Percentiles rank a stretch among this genome's conserved stretches.
Evolutionary conservation across 2,329 filamentous ascomycete genomes (phyloP).

Genomic region (Lasiodiplodia sp.): DNA sequence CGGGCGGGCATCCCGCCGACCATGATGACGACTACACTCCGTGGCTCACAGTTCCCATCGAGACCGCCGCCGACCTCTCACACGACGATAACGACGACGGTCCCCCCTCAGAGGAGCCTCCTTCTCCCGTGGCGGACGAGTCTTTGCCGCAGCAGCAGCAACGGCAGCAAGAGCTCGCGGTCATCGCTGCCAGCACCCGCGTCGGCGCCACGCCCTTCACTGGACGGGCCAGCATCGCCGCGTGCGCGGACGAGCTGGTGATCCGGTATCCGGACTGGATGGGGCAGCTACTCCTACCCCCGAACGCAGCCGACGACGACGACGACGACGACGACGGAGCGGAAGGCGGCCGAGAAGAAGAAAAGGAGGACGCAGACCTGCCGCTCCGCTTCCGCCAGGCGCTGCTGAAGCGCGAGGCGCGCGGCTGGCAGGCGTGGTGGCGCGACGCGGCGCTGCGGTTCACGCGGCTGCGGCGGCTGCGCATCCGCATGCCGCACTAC

Average conservation of each 20-base stretch:
- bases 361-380: no score
- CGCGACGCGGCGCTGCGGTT: conserved; percentile 6
- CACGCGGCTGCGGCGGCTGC: conserved; percentile 14
- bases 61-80: background rate
- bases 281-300: background rate
- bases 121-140: background rate
- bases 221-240: background rate
- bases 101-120: no score
- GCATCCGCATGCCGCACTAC: conserved; percentile 11
- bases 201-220: background rate
- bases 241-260: conserved; percentile 12
- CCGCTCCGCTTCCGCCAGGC: background rate
- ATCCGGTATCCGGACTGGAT: conserved; percentile 12
- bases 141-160: background rate
- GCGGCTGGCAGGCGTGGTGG: conserved; percentile 28
- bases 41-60: background rate
- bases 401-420: conserved; percentile 9
- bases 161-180: background rate
- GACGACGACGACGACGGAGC: background rate
- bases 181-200: background rate
- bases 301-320: background rate
- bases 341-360: background rate
- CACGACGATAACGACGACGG: background rate
- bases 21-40: background rate
- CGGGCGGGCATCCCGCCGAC: no score